Evolutionary conservation across 331 rosid genomes (phyloP).

Genomic region (Phaseolus coccineus): DNA sequence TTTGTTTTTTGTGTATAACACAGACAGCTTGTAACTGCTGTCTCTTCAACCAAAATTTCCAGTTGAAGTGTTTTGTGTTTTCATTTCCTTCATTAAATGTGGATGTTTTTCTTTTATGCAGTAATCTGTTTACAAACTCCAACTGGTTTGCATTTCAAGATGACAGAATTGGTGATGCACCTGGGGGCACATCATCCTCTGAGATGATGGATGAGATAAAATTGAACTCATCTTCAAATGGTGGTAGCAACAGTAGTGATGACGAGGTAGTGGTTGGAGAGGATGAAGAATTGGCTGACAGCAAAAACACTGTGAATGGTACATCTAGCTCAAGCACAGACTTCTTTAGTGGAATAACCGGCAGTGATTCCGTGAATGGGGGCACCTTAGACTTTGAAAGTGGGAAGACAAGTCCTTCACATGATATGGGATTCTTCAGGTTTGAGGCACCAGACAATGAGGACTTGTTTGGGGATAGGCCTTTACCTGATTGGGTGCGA

Average conservation of each 20-base stretch:
- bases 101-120: constrained; percentile 51
- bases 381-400: constrained; percentile 56
- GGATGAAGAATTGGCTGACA: constrained; percentile 75
- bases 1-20: neutral
- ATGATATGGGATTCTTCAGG: constrained; percentile 81
- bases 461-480: constrained; percentile 77
- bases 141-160: constrained; percentile 99
- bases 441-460: constrained; percentile 76
- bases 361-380: constrained; percentile 54
- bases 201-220: constrained; percentile 87
- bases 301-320: constrained; percentile 59
- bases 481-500: constrained; percentile 94
- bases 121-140: constrained; percentile 94
- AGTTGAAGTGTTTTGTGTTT: constrained; percentile 11
- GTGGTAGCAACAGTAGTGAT: constrained; percentile 72
- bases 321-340: constrained; percentile 63
- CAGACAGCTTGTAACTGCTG: neutral
- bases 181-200: constrained; percentile 65
- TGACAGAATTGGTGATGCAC: constrained; percentile 66
- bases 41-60: constrained; percentile 13
- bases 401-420: constrained; percentile 62
- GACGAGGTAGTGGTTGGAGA: constrained; percentile 96
- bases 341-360: constrained; percentile 56
- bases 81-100: constrained; percentile 31
- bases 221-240: constrained; percentile 69